A percentile compares a stretch with the other conserved stretches of the same genome.
Evolutionary conservation across 352 stramenopile genomes (phyloP).

Genomic region (Pythium chondricola): DNA sequence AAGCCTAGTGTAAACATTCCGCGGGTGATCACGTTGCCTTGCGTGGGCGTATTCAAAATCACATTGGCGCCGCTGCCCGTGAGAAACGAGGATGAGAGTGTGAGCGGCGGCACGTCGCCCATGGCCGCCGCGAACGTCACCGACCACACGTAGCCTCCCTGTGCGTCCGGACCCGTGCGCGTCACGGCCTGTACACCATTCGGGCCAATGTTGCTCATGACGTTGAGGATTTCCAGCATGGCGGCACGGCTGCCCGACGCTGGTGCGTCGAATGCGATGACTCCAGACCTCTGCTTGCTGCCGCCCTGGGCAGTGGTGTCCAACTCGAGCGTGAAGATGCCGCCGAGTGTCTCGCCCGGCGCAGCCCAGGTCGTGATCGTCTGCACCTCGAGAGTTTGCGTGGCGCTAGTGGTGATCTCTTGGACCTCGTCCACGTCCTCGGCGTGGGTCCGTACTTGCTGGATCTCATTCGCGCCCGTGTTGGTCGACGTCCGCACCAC

Average conservation of each 20-base stretch:
- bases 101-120: slow-evolving; percentile 55
- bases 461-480: slow-evolving; percentile 91
- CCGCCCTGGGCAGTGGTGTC: slow-evolving; percentile 85
- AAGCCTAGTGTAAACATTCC: slow-evolving; percentile 92
- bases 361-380: slow-evolving; percentile 85
- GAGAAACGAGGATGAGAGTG: slow-evolving; percentile 57
- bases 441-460: slow-evolving; percentile 87
- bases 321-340: slow-evolving; percentile 89
- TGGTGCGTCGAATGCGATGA: slow-evolving; percentile 83
- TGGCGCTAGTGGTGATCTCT: slow-evolving; percentile 73
- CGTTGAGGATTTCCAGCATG: slow-evolving; percentile 67
- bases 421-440: slow-evolving; percentile 88
- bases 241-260: slow-evolving; percentile 38
- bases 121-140: slow-evolving; percentile 76
- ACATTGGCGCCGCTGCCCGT: slow-evolving; percentile 68
- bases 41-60: slow-evolving; percentile 43
- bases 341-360: slow-evolving; percentile 72
- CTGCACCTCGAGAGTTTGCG: slow-evolving; percentile 53
- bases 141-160: slow-evolving; percentile 91
- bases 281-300: slow-evolving; percentile 87
- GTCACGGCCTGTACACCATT: slow-evolving; percentile 50
- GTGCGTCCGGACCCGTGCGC: slow-evolving; percentile 55
- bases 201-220: slow-evolving; percentile 72
- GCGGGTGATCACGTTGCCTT: slow-evolving; percentile 60
- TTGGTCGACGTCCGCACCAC: slow-evolving; percentile 71